These are phyloP conservation scores for Onygena corvina DNA, from an alignment of 2,329 filamentous ascomycete genomes.

Conservation along the genomic window DNA sequence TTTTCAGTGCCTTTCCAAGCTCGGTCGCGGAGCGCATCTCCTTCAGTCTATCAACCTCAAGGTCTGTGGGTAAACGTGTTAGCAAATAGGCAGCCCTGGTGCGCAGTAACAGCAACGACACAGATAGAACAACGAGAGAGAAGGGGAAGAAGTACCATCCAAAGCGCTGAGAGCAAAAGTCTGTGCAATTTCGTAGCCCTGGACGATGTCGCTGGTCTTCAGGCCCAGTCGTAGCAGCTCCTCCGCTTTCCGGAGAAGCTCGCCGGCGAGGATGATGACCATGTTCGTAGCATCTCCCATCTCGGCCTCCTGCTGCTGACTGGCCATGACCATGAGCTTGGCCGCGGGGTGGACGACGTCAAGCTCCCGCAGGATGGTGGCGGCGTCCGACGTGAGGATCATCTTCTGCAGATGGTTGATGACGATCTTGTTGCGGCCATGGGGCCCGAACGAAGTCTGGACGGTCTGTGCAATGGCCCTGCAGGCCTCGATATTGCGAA, in stretches of 20 bases:
- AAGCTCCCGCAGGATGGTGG: conserved; percentile 91
- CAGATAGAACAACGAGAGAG: background rate
- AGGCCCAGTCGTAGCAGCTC: conserved; percentile 91
- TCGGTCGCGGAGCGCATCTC: conserved; percentile 70
- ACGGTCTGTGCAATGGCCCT: conserved; percentile 90
- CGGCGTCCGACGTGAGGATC: conserved; percentile 95
- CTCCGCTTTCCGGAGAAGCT: conserved; percentile 93
- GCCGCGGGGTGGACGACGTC: conserved; percentile 97
- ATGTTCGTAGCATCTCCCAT: conserved; percentile 98
- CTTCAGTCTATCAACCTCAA: conserved; percentile 80
- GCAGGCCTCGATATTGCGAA: conserved; percentile 98
- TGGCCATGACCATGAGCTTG: conserved; percentile 96
- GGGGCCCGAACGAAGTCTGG: conserved; percentile 90
- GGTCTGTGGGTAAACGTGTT: conserved; percentile 40
- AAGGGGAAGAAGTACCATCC: conserved; percentile 44
- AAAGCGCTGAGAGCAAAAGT: conserved; percentile 73
- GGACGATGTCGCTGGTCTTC: conserved; percentile 95
- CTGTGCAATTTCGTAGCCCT: conserved; percentile 90
- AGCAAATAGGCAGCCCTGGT: conserved; percentile 12
- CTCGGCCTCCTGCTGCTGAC: conserved; percentile 96
- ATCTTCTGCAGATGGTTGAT: conserved; percentile 99
- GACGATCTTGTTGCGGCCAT: conserved; percentile 98
- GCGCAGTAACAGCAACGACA: conserved; percentile 5
- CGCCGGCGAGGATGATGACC: conserved; percentile 89
- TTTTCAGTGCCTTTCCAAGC: conserved; percentile 87